Percentiles rank a stretch among this genome's conserved stretches.
These are phyloP conservation scores for Meripilus lineatus DNA, from an alignment of 1,284 basidiomycete genomes.

Conservation along the genomic window DNA sequence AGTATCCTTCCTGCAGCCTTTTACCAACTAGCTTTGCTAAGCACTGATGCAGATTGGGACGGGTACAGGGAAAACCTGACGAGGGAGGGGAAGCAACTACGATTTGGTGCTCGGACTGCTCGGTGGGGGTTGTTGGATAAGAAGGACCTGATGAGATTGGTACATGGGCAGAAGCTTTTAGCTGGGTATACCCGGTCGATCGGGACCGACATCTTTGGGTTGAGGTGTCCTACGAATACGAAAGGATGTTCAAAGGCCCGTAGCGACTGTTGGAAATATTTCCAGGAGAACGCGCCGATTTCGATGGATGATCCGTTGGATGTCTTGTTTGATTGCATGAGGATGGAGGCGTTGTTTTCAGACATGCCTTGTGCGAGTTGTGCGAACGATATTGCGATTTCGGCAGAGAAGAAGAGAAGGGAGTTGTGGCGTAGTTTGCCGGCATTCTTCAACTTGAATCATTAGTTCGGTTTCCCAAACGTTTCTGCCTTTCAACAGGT, in stretches of 20 bases:
- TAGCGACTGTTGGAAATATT: slow-evolving; percentile 29
- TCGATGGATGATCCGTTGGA: slow-evolving; percentile 31
- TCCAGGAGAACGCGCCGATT: slow-evolving; percentile 29
- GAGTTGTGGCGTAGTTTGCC: slow-evolving; percentile 28
- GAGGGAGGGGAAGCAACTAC: slow-evolving; percentile 23
- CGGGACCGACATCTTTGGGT: slow-evolving; percentile 26
- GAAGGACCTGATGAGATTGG: slow-evolving; percentile 27
- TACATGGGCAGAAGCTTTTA: slow-evolving; percentile 28
- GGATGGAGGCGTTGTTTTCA: slow-evolving; percentile 24
- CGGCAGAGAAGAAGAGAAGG: slow-evolving; percentile 27
- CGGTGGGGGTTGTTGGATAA: slow-evolving; percentile 28
- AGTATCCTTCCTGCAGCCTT: slow-evolving; percentile 31
- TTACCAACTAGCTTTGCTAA: slow-evolving; percentile 28
- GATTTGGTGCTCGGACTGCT: slow-evolving; percentile 28
- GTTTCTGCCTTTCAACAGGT: neutral
- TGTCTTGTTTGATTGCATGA: slow-evolving; percentile 27
- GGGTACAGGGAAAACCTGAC: slow-evolving; percentile 21
- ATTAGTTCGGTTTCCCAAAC: neutral
- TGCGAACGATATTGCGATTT: slow-evolving; percentile 20
- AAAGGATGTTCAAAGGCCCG: slow-evolving; percentile 26
- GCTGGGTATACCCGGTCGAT: slow-evolving; percentile 27
- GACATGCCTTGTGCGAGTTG: slow-evolving; percentile 26
- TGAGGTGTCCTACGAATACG: slow-evolving; percentile 22
- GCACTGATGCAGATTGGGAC: slow-evolving; percentile 30
- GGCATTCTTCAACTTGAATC: slow-evolving; percentile 26